phyloP scores from a whole-genome alignment of 768 basidiomycete genomes.

The Suillus tomentosus region DNA sequence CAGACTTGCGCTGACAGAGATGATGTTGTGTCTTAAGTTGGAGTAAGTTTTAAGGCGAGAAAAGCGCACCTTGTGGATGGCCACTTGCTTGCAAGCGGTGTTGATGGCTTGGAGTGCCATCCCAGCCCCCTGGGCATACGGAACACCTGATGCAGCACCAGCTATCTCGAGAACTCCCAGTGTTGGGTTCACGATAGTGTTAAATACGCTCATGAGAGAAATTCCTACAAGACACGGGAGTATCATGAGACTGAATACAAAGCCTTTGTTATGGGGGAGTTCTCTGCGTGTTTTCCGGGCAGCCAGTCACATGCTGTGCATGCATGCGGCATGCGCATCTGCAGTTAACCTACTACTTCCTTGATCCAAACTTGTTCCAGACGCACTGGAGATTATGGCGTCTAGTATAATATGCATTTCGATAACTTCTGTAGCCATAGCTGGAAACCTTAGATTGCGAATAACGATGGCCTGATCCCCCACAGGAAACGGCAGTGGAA shows the following conservation, averaged over 20 bases:
- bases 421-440: neutral
- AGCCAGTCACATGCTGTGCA: neutral
- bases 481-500: too few species aligned
- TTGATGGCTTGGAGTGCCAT: constrained; percentile 46
- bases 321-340: neutral
- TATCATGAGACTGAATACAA: neutral
- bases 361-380: neutral
- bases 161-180: constrained; percentile 42
- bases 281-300: neutral
- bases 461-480: too few species aligned
- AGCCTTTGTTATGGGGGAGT: neutral
- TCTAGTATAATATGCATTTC: neutral
- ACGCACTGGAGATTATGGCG: neutral
- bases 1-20: constrained; percentile 38
- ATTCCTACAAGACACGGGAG: neutral
- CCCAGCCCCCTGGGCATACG: constrained; percentile 47
- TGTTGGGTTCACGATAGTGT: constrained; percentile 16
- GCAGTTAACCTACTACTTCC: neutral
- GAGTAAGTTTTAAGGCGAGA: neutral
- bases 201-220: constrained; percentile 2
- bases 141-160: constrained; percentile 46
- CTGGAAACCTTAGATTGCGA: too few species aligned
- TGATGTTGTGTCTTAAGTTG: constrained; percentile 10
- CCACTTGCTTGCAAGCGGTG: constrained; percentile 46
- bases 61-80: constrained; percentile 48